Base-by-base conservation (phyloP, 2,329 filamentous ascomycete genomes). In the Cladosporium velox region DNA sequence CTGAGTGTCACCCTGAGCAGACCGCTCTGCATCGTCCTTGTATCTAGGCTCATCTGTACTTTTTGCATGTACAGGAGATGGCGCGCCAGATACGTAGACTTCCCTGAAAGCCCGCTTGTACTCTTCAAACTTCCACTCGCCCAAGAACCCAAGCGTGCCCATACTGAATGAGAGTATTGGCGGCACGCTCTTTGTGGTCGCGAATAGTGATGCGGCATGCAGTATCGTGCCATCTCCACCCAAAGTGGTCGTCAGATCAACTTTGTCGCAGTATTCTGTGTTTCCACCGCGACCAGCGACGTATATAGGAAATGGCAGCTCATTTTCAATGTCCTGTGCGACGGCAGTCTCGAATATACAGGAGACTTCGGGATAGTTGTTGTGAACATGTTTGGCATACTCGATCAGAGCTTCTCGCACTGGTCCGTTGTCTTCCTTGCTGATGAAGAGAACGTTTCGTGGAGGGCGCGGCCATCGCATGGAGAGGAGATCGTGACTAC, bases 151-250 rank as follows among this genome's bases (percentile, higher is more conserved):
- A 0, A 99, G 82, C 0, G 94, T 96, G 6, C 95, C 95, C 92
- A 99, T 97, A 76, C 93, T 96, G 76, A 99, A 99, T 1, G 92
- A 93, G 8, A 99, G 83, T 38, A 99, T 91, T 0, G 95, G 95
- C 0, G 95, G 95, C 0, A 99, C 94, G 52, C 88, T 88, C 2
- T 86, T 84, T 54, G 91, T 88, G 44, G 91, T 90, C 67, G 92
- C 92, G 80, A 96, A 98, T 5, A 97, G 85, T 64, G 91, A 93
- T 2, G 92, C 90, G 0, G 93, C 93, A 67, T 91, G 91, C 57
- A 97, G 79, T 64, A 97, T 94, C 2, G 93, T 97, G 67, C 93
- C 93, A 77, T 99, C 95, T 51, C 95, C 95, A 63, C 95, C 95
- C 59, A 99, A 87, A 0, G 95, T 98, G 52, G 92, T 89, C 26